These are phyloP conservation scores for Microthlaspi erraticum DNA, from an alignment of 345 rosid species.

Conservation along the genomic window DNA sequence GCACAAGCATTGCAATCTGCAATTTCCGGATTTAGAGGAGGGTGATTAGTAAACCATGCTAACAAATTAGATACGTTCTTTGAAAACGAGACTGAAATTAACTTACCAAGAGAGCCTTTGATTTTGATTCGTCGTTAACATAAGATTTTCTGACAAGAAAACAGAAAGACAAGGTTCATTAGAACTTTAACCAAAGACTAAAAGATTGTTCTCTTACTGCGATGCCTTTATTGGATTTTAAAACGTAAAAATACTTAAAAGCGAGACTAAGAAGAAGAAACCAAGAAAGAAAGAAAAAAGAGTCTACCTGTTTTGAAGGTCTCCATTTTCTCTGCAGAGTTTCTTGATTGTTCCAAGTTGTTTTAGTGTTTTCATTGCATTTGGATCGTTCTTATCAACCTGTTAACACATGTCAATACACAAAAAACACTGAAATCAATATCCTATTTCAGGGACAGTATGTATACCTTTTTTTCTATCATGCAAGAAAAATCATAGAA, in stretches of 20 bases:
- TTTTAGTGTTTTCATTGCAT: conserved; percentile 59
- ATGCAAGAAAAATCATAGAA: conserved; percentile 71
- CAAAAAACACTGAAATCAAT: neutral
- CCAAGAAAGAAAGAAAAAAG: neutral
- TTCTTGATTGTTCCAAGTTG: conserved; percentile 67
- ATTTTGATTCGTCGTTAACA: conserved; percentile 39
- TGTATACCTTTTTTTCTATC: conserved; percentile 67
- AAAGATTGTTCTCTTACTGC: too few species aligned
- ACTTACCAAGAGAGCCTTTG: conserved; percentile 35
- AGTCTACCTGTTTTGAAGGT: conserved; percentile 55
- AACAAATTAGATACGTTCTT: neutral
- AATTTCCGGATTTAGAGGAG: conserved; percentile 8
- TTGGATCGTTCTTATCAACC: conserved; percentile 76
- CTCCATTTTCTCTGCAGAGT: conserved; percentile 66
- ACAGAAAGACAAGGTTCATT: conserved; percentile 13
- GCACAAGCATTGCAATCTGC: conserved; percentile 52
- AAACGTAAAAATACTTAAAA: too few species aligned
- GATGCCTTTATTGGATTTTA: too few species aligned
- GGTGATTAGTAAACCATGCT: neutral
- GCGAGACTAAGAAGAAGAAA: neutral
- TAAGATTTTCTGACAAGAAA: conserved; percentile 59
- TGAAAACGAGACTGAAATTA: neutral
- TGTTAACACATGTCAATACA: conserved; percentile 13
- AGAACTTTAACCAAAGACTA: neutral
- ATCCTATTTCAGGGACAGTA: neutral